phyloP scores from a whole-genome alignment of 352 stramenopile genomes.

The Phytophthora fragariaefolia region DNA sequence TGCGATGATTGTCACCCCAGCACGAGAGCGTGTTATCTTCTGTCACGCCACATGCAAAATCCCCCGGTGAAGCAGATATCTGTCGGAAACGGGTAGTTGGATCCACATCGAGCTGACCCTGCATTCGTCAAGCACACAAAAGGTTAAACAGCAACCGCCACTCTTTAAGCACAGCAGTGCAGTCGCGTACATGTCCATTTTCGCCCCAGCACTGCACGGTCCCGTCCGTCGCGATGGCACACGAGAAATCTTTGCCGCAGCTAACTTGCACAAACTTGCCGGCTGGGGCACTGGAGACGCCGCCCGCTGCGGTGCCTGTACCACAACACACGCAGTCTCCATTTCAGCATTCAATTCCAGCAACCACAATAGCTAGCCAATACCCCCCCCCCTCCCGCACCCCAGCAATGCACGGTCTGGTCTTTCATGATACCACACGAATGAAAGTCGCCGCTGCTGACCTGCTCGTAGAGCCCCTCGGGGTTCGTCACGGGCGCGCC shows the following conservation, averaged over 20 bases:
- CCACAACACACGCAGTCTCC: neutral
- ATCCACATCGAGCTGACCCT: constrained; percentile 64
- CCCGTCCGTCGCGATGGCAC: constrained; percentile 59
- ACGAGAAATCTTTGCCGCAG: constrained; percentile 74
- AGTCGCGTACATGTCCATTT: constrained; percentile 53
- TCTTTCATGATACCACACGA: constrained; percentile 85
- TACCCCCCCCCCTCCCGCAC: too few relatives aligned
- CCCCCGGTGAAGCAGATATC: constrained; percentile 66
- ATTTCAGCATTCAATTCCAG: neutral
- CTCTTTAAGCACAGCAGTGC: neutral
- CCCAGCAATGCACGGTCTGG: constrained; percentile 80
- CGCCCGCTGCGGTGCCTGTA: constrained; percentile 42
- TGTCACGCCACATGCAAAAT: constrained; percentile 75
- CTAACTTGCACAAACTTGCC: constrained; percentile 83
- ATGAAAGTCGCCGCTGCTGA: constrained; percentile 85
- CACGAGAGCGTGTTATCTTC: constrained; percentile 58
- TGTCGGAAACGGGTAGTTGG: constrained; percentile 53
- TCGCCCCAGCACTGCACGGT: constrained; percentile 69
- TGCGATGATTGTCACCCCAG: constrained; percentile 81
- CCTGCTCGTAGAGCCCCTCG: constrained; percentile 77
- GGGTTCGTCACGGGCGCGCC: constrained; percentile 56
- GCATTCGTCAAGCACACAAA: constrained; percentile 1
- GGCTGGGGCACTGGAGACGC: constrained; percentile 42
- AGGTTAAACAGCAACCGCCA: neutral
- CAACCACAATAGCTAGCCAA: too few relatives aligned